Evolutionary conservation across 2,329 filamentous ascomycete genomes (phyloP), one percentile per base, ranked within the genome.

Genomic region (Pyricularia grisea): DNA sequence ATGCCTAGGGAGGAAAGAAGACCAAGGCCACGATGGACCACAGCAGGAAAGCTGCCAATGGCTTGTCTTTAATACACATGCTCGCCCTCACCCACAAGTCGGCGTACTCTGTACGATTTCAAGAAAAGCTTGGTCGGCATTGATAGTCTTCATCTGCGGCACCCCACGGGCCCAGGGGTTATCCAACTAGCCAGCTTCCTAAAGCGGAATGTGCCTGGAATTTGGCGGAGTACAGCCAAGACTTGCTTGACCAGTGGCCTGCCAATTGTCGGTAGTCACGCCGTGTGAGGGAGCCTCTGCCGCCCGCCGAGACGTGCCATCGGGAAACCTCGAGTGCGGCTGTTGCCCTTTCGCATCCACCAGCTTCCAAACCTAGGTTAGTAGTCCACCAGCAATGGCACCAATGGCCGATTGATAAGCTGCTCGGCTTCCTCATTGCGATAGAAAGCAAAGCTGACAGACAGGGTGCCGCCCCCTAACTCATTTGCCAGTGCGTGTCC

Each of bases 71-170:
- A 55, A 55, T 55, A 55, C 10, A 55, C 42, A 3, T 10, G 9
- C 42, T 55, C 42, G 42, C 42, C 17, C 17, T 55, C 17, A 7
- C 20, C 20, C 42, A 55, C 42, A 20, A 55, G 20, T n/a, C 42
- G 42, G 20, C 42, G 42, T 55, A 55, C 42, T 36, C 7, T 5
- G 42, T 55, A 55, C 42, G 7, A 11, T n/a, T 3, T 9, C 42
- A 55, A 55, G 42, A 61, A 61, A 61, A 61, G 58, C 58, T 61
- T 61, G 58, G 58, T 61, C 58, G 58, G 58, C 58, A 61, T 61
- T 61, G 58, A 25, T 25, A 25, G 58, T 61, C 58, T 28, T 61
- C 58, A 61, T 61, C 58, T 61, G 10, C 58, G 58, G 25, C 25
- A 27, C 25, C 60, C 60, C 23, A 27, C 60, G 30, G 25, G 12